A percentile compares a stretch with the other conserved stretches of the same genome.
Evolutionary conservation across 1,284 basidiomycete species (phyloP).

Genomic region (Apiotrichum gamsii): DNA sequence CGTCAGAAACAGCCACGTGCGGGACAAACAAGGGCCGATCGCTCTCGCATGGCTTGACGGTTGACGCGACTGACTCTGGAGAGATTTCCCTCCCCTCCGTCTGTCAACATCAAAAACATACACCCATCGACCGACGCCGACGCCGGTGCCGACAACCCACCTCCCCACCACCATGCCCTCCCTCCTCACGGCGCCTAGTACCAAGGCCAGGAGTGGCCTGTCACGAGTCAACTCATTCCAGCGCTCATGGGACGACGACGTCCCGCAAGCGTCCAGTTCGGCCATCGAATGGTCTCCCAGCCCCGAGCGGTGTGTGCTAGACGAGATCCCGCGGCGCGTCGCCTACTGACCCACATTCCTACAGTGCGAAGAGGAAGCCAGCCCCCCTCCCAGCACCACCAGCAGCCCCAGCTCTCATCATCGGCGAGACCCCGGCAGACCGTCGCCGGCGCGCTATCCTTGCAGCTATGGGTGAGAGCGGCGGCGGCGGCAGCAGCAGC

Average conservation of each 20-base stretch:
- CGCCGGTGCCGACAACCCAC: too few species aligned
- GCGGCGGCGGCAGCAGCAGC: constrained; percentile 3
- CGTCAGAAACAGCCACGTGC: too few species aligned
- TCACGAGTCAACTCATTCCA: constrained; percentile 40
- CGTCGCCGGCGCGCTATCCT: constrained; percentile 40
- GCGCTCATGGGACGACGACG: constrained; percentile 38
- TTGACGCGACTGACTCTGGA: too few species aligned
- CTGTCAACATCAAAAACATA: too few species aligned
- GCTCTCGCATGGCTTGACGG: too few species aligned
- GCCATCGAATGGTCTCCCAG: constrained; percentile 25
- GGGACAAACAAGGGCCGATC: too few species aligned
- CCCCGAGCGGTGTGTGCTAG: constrained; percentile 22
- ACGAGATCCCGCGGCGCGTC: too few species aligned
- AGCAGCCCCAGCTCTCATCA: not conserved
- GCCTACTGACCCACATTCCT: not conserved
- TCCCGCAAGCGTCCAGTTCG: constrained; percentile 4
- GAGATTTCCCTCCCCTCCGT: too few species aligned
- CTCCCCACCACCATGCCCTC: constrained; percentile 17
- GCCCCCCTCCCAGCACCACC: not conserved
- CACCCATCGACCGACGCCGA: too few species aligned
- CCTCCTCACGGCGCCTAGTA: constrained; percentile 14
- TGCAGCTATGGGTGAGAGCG: constrained; percentile 28
- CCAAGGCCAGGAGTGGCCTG: constrained; percentile 3
- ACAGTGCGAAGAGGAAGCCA: constrained; percentile 2
- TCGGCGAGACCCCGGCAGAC: constrained; percentile 27